Conservation (phyloP, 805 yeast species). For the Pichia membranifaciens region DNA sequence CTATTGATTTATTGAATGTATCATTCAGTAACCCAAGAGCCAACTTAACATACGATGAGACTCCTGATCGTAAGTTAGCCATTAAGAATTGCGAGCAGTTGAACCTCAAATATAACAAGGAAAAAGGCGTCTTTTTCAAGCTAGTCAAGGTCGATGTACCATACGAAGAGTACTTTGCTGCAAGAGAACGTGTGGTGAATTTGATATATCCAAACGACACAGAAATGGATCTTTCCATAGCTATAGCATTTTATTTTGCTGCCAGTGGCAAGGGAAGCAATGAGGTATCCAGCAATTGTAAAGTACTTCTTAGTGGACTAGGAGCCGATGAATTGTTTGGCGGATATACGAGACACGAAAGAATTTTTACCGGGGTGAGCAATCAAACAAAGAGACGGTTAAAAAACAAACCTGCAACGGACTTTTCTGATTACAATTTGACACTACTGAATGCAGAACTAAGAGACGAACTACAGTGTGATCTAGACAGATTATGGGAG, state of each 20-base stretch:
- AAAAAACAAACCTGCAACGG: constrained; percentile 20
- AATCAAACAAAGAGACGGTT: constrained; percentile 20
- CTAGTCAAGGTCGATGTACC: constrained; percentile 70
- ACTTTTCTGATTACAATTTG: constrained; percentile 14
- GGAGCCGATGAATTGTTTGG: constrained; percentile 98
- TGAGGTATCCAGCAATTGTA: constrained; percentile 38
- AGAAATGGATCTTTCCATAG: constrained; percentile 94
- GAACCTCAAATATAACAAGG: constrained; percentile 34
- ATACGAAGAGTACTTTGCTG: constrained; percentile 55
- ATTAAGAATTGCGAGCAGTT: constrained; percentile 54
- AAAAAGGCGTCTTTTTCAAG: constrained; percentile 32
- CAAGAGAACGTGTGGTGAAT: constrained; percentile 46
- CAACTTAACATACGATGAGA: constrained; percentile 46
- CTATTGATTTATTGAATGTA: constrained; percentile 79
- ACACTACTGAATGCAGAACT: constrained; percentile 35
- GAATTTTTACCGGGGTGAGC: constrained; percentile 35
- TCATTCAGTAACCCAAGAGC: constrained; percentile 90
- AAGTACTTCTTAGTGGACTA: constrained; percentile 80
- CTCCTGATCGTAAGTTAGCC: constrained; percentile 84
- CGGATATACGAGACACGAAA: constrained; percentile 84
- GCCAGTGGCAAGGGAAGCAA: constrained; percentile 48
- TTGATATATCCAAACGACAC: constrained; percentile 81
- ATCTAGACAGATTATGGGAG: constrained; percentile 65
- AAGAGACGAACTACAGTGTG: constrained; percentile 55
- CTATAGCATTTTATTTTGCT: constrained; percentile 92